phyloP scores from a whole-genome alignment of 2,329 filamentous ascomycete genomes.

The Calonectria henricotiae region DNA sequence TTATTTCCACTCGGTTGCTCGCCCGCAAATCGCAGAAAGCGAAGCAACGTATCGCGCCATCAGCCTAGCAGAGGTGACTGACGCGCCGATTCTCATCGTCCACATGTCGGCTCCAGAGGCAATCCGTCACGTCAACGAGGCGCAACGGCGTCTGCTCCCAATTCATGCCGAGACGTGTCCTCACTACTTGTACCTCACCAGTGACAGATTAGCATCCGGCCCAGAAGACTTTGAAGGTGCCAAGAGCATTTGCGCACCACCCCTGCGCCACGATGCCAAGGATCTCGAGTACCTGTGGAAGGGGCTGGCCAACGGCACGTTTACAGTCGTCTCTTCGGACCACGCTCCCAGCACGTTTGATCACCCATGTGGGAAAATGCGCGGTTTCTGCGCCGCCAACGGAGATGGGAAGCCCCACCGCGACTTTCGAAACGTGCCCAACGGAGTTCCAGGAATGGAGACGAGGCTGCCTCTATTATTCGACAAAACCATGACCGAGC shows the following conservation, averaged over 20 bases:
- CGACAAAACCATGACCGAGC: background rate
- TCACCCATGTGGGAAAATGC: constrained; percentile 62
- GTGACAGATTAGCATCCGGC: constrained; percentile 61
- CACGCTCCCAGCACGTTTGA: constrained; percentile 29
- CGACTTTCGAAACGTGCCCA: constrained; percentile 72
- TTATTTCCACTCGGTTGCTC: constrained; percentile 61
- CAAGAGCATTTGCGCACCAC: constrained; percentile 71
- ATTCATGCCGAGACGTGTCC: constrained; percentile 70
- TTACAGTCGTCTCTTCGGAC: constrained; percentile 65
- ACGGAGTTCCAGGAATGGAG: constrained; percentile 73
- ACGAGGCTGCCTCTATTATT: constrained; percentile 55
- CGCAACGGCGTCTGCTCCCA: constrained; percentile 61
- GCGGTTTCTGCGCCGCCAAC: constrained; percentile 49
- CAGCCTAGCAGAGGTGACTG: constrained; percentile 23
- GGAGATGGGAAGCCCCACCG: constrained; percentile 61
- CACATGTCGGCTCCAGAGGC: constrained; percentile 26
- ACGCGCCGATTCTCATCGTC: constrained; percentile 25
- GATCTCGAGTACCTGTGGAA: constrained; percentile 67
- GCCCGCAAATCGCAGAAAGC: constrained; percentile 26
- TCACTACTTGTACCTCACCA: constrained; percentile 71
- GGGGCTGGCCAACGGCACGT: constrained; percentile 68
- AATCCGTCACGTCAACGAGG: background rate
- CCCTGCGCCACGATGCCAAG: constrained; percentile 62
- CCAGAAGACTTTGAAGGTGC: constrained; percentile 69
- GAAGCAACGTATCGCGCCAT: constrained; percentile 33